Evolutionary conservation across 2,329 filamentous ascomycete species (phyloP).

Genomic region (Xylariales sp.): DNA sequence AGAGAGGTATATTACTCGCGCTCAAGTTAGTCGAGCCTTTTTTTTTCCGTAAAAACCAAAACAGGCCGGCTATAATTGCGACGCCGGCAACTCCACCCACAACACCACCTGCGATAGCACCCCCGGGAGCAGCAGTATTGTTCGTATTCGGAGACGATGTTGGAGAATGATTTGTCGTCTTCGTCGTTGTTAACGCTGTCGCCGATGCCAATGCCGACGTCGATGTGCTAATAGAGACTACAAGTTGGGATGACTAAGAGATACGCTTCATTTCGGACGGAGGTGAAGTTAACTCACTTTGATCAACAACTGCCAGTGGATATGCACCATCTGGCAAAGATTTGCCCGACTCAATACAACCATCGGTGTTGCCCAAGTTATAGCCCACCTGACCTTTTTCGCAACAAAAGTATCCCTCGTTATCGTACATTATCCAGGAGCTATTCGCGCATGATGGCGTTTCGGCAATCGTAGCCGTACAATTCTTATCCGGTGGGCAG

Average conservation of each 20-base stretch:
- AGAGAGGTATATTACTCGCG: no score
- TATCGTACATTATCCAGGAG: slow-evolving; percentile 43
- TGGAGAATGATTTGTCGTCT: not conserved
- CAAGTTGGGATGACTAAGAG: slow-evolving; percentile 12
- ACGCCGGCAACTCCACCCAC: slow-evolving; percentile 35
- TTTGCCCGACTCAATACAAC: slow-evolving; percentile 32
- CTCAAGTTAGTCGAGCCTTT: not conserved
- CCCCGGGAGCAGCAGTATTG: not conserved
- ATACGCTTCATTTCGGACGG: not conserved
- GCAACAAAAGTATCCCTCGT: slow-evolving; percentile 42
- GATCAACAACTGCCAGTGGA: slow-evolving; percentile 35
- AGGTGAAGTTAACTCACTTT: slow-evolving; percentile 36
- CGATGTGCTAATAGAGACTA: slow-evolving; percentile 7
- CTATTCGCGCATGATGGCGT: slow-evolving; percentile 37
- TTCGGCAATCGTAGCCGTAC: slow-evolving; percentile 34
- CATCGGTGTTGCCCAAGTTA: slow-evolving; percentile 28
- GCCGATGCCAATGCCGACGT: not conserved
- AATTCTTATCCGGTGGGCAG: slow-evolving; percentile 36
- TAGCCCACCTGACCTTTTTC: slow-evolving; percentile 38
- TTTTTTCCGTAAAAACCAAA: slow-evolving; percentile 32
- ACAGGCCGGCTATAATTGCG: slow-evolving; percentile 24
- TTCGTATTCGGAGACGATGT: slow-evolving; percentile 9
- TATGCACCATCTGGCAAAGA: slow-evolving; percentile 33
- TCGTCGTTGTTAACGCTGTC: not conserved
- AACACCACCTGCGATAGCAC: slow-evolving; percentile 37